Base-by-base conservation (phyloP, 768 basidiomycete genomes). In the Boletellus ananiceps region DNA sequence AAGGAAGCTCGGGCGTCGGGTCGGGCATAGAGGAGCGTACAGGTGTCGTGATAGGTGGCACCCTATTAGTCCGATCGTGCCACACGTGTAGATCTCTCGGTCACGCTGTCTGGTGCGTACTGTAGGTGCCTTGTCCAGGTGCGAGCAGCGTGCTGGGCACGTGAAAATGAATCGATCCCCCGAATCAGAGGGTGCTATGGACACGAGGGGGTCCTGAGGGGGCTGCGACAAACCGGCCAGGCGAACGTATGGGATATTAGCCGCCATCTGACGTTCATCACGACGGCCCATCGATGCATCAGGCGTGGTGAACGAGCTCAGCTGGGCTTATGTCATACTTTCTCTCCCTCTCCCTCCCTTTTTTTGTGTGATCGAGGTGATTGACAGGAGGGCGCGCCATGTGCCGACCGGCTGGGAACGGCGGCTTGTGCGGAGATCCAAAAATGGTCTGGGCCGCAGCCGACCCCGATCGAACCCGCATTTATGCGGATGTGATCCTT, bases 1-100 rank as follows among this genome's bases (percentile, higher is more conserved):
- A 78, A 78, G 58, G 76, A 77, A 50, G 68, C 63, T 47, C 64
- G 72, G 44, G 47, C 47, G 51, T 57, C 66, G 39, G 66, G 68
- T 45, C 60, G 66, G 45, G 40, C 56, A 36, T 66, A 67, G 55
- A 44, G 27, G 32, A 19, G 38, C 37, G 31, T 44, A 23, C 40
- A 25, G 25, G 15, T 36, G 32, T 51, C 47, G 46, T 60, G 52
- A 60, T 54, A 47, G 46, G 46, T 59, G 51, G 29, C 29, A 29
- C 29, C 29, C 25, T 38, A 35, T 46, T 51, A 41, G 49, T 55
- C 43, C 49, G 59, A 61, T 53, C 54, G 38, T 33, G 38, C 47
- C 44, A 40, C 45, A 25, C 37, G 18, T 41, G 40, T 40, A 44
- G 53, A 59, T 55, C 39, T 47, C 8, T 56, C 49, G 54, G 57